Base-by-base conservation (phyloP, 1,139 yeast species). In the Saccharomycopsis hybrid region DNA sequence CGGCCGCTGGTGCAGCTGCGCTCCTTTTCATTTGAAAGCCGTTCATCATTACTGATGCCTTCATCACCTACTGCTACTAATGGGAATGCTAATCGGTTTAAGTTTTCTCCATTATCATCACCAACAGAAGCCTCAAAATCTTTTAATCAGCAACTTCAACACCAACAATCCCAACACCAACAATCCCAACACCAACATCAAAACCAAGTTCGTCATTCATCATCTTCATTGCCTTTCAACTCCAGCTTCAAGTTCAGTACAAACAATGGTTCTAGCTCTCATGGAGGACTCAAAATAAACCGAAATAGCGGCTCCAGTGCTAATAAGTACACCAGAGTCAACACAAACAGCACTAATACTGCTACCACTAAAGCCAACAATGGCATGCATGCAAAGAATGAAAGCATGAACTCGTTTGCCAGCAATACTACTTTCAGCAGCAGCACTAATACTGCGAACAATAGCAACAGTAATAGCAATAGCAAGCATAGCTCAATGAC, bases 401-500 rank as follows among this genome's bases (percentile, higher is more conserved):
- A n/a, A 11, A 40, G 43, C 32, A 40, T 40, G 43, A 27, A 25
- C 29, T 40, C 43, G 11, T 40, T 24, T 11, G 24, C 9, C 13
- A 40, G 30, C 43, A 40, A 28, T 40, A 24, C 32, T 5, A 40
- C 13, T 36, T 36, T 11, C 24, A 36, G 39, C 18, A n/a, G 7
- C 8, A 28, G 7, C 8, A 18, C 18, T 18, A 18, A 18, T 18
- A 18, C 18, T 18, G 18, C 18, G 18, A 18, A 18, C 18, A 18
- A 18, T 18, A 18, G 18, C 18, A 18, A 18, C 18, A 18, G 18
- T 5, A 28, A 5, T 13, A n/a, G 18, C 18, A 13, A 24, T 24
- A 40, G 43, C 30, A 40, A 40, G 29, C 43, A 40, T n/a, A 40
- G 43, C 29, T 40, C 43, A 8, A n/a, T 40, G 32, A 40, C 43